A percentile compares a stretch with the other conserved stretches of the same genome.
phyloP scores from a whole-genome alignment of 2,329 filamentous ascomycete genomes.

The Acrocalymma vagum region DNA sequence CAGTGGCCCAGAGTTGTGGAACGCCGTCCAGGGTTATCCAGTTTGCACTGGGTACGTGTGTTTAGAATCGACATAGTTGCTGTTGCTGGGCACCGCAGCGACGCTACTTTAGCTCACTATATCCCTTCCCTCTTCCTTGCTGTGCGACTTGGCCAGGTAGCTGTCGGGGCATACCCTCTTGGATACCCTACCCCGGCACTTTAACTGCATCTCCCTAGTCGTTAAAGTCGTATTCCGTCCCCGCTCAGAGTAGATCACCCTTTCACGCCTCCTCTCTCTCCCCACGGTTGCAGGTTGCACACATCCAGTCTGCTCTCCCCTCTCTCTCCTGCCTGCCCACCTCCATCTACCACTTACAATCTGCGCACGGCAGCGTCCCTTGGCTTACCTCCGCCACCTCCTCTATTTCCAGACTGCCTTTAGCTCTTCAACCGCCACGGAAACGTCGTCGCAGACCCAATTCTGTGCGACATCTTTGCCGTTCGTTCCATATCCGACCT shows the following conservation, averaged over 20 bases:
- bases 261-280: conserved; percentile 34
- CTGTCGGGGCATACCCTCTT: conserved; percentile 23
- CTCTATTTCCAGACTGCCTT: conserved; percentile 14
- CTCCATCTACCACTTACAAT: conserved; percentile 13
- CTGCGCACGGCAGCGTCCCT: conserved; percentile 18
- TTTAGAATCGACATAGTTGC: conserved; percentile 36
- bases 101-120: conserved; percentile 44
- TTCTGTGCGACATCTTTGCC: conserved; percentile 29
- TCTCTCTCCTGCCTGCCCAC: conserved; percentile 25
- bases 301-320: conserved; percentile 22
- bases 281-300: conserved; percentile 29
- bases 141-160: conserved; percentile 35
- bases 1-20: conserved; percentile 39
- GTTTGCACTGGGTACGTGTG: conserved; percentile 28
- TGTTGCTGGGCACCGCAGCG: conserved; percentile 27
- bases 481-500: conserved; percentile 29
- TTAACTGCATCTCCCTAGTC: conserved; percentile 39
- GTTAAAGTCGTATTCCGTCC: conserved; percentile 43
- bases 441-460: not conserved
- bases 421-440: conserved; percentile 7
- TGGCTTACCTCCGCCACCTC: conserved; percentile 12
- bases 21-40: conserved; percentile 37
- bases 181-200: conserved; percentile 36
- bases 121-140: conserved; percentile 40
- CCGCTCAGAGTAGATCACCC: conserved; percentile 43